Conservation (phyloP, 345 rosid genomes). For the Citrus maxima region DNA sequence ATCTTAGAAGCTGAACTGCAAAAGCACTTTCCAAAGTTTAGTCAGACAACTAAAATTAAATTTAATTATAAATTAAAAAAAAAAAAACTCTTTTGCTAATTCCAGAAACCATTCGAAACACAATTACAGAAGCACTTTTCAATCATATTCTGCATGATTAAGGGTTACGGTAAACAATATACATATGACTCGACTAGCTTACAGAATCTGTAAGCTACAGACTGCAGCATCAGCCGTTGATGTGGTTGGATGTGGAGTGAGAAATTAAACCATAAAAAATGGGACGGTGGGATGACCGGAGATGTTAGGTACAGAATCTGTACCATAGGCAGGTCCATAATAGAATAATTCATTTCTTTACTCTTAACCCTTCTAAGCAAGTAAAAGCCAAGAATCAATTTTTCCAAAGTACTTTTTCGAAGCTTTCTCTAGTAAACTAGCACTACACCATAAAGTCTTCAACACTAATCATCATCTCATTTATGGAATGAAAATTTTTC, state of each 20-base stretch:
- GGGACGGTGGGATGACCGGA: no score
- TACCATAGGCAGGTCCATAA: no score
- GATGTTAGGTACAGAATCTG: no score
- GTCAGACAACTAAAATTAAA: not conserved
- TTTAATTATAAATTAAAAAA: not conserved
- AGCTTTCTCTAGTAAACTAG: not conserved
- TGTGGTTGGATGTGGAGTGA: no score
- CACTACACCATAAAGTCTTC: not conserved
- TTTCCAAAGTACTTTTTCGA: not conserved
- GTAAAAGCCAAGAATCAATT: slow-evolving; percentile 1
- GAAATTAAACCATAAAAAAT: no score
- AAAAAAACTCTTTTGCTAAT: not conserved
- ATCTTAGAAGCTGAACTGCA: not conserved
- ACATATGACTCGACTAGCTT: no score
- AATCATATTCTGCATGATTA: not conserved
- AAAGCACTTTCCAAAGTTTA: not conserved
- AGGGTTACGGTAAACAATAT: not conserved
- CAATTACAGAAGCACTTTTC: not conserved
- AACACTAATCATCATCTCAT: not conserved
- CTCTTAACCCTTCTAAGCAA: not conserved
- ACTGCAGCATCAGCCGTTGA: no score
- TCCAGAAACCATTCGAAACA: not conserved
- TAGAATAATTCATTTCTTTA: not conserved
- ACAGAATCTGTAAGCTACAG: no score
- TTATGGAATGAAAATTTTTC: not conserved